Evolutionary conservation across 345 rosid species (phyloP).

Genomic region (Pistacia atlantica): DNA sequence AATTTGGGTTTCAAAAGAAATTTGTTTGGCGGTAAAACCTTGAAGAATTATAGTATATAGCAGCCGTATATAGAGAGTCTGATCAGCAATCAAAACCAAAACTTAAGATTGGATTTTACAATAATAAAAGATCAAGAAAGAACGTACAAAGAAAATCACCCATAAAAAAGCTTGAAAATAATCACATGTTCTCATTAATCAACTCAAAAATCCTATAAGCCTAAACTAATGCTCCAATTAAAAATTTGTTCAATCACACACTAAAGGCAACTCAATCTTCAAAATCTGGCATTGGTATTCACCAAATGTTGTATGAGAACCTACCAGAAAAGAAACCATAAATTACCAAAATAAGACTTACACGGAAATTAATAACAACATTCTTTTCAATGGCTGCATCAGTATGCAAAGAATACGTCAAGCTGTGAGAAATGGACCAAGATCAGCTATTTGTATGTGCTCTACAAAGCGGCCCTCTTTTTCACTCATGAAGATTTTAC

Average conservation of each 20-base stretch:
- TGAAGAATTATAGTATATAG: no score
- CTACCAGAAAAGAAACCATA: background rate
- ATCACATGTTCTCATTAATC: background rate
- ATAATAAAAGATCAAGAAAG: background rate
- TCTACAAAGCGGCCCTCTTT: background rate
- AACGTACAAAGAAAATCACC: background rate
- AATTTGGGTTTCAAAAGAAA: background rate
- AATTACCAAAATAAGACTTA: background rate
- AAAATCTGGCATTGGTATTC: background rate
- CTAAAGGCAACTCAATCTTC: background rate
- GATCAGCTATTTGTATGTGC: background rate
- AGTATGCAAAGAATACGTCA: background rate
- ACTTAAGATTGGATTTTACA: background rate
- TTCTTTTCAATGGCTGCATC: background rate
- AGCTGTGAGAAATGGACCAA: background rate
- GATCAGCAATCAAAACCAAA: no score
- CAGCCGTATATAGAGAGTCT: no score
- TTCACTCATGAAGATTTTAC: background rate
- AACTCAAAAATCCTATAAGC: background rate
- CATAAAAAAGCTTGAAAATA: background rate
- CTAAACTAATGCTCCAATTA: background rate
- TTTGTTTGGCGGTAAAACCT: background rate
- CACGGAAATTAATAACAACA: background rate
- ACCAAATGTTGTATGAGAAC: background rate
- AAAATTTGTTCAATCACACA: background rate